phyloP scores from a whole-genome alignment of 768 basidiomycete genomes.

The Fistulinella prunicolor region DNA sequence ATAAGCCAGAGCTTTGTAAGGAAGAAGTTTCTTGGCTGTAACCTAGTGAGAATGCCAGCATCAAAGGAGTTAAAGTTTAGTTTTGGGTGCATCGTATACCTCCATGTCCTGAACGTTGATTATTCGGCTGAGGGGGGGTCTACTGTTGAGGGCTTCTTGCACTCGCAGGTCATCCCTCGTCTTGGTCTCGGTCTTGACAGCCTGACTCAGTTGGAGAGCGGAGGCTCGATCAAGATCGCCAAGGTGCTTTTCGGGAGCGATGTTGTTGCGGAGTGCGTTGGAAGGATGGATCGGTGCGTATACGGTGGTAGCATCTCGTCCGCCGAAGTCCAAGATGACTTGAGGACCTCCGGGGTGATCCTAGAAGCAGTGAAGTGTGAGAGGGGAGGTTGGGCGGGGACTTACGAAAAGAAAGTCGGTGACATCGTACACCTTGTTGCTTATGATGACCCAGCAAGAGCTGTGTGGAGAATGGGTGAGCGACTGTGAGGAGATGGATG shows the following conservation, averaged over 20 bases:
- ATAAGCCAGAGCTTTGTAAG: slow-evolving; percentile 75
- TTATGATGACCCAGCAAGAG: slow-evolving; percentile 84
- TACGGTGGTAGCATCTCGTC: slow-evolving; percentile 75
- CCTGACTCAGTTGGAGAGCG: slow-evolving; percentile 35
- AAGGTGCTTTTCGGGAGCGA: slow-evolving; percentile 68
- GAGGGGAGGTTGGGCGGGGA: neutral
- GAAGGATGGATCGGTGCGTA: slow-evolving; percentile 86
- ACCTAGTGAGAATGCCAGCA: slow-evolving; percentile 38
- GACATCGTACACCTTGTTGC: slow-evolving; percentile 80
- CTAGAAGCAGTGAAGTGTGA: slow-evolving; percentile 32
- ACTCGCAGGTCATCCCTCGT: slow-evolving; percentile 72
- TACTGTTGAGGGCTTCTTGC: slow-evolving; percentile 53
- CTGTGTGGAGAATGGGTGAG: slow-evolving; percentile 34
- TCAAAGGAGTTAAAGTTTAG: neutral
- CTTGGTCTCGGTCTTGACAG: slow-evolving; percentile 42
- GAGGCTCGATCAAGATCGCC: slow-evolving; percentile 57
- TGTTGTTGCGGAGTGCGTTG: slow-evolving; percentile 70
- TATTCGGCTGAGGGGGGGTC: slow-evolving; percentile 67
- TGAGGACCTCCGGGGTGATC: slow-evolving; percentile 80
- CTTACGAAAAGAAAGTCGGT: slow-evolving; percentile 70
- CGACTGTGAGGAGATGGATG: neutral
- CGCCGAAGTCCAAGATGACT: slow-evolving; percentile 82
- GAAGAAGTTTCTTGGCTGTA: slow-evolving; percentile 69
- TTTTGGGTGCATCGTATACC: slow-evolving; percentile 35
- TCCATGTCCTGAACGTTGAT: slow-evolving; percentile 82